Base-by-base conservation (phyloP, 2,329 filamentous ascomycete species). In the Alternaria ethzedia region DNA sequence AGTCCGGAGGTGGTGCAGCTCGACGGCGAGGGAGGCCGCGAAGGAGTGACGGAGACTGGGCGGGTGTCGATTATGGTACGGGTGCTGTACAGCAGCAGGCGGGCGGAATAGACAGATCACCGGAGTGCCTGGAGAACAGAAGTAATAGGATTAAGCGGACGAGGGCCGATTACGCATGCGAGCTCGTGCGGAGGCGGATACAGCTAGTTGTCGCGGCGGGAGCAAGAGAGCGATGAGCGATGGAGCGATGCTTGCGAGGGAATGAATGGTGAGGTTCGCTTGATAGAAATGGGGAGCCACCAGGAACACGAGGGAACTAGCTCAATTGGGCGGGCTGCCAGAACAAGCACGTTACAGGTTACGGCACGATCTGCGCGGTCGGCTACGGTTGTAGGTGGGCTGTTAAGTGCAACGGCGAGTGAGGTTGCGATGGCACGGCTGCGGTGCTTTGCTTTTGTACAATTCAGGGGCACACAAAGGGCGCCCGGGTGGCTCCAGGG, bases 91-190 rank as follows among this genome's bases (percentile, higher is more conserved):
- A 73, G 73, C 69, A 68, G 68, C 69, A 68, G 68, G 64, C 68
- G 67, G 73, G 63, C 64, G 69, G 70, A 79, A 79, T 79, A 79
- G 74, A 79, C 77, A 80, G 73, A 74, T 70, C 73, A 71, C 71
- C 51, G 56, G 59, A 59, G 72, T 67, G 72, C 67, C 73, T 79
- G 78, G 78, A 79, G 77, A 78, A 77, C 55, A 66, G 67, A 79
- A 78, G 70, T 73, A 77, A 76, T 70, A 71, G 52, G 77, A 78
- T 78, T 79, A 78, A 59, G 70, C 73, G 68, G 67, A 67, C 66
- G 66, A 66, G 67, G 67, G 68, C 68, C 65, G 67, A 73, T 68
- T 73, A 75, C 66, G 68, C 69, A 69, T 67, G 56, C 65, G 71
- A 66, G 72, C 72, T 73, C 75, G 74, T 72, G 43, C 66, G 64